Evolutionary conservation across 139 green algal species (phyloP).

Genomic region (Picochlorum sp.): DNA sequence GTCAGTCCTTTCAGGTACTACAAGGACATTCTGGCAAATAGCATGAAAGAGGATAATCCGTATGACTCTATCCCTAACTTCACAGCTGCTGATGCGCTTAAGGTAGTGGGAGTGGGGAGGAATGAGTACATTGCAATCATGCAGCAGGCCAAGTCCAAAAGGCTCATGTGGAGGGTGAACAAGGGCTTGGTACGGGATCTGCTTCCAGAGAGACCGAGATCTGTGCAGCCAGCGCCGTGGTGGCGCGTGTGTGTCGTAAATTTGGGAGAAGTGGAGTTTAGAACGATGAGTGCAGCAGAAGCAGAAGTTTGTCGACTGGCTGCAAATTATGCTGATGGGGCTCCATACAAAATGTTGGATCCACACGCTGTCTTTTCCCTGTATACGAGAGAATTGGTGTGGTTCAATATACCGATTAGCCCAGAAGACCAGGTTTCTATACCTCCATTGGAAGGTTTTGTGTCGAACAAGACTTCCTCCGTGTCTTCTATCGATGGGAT

Average conservation of each 20-base stretch:
- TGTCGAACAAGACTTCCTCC: conserved; percentile 74
- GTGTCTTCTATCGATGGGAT: conserved; percentile 23
- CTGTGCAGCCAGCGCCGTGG: conserved; percentile 15
- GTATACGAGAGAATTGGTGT: conserved; percentile 70
- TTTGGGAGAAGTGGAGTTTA: conserved; percentile 69
- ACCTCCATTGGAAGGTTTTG: conserved; percentile 79
- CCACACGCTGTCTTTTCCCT: conserved; percentile 34
- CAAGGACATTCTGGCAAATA: conserved; percentile 62
- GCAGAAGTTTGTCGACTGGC: conserved; percentile 34
- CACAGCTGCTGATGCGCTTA: conserved; percentile 77
- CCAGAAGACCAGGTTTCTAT: conserved; percentile 73
- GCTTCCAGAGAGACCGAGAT: conserved; percentile 36
- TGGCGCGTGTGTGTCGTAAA: conserved; percentile 71
- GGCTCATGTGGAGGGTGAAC: conserved; percentile 82
- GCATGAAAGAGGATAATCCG: conserved; percentile 69
- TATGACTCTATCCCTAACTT: conserved; percentile 96
- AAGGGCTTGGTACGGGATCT: conserved; percentile 64
- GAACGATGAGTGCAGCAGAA: conserved; percentile 62
- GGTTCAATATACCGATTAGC: conserved; percentile 76
- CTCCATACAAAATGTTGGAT: conserved; percentile 14
- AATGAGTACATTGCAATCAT: conserved; percentile 93
- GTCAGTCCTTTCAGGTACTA: conserved; percentile 87
- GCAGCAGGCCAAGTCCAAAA: conserved; percentile 66
- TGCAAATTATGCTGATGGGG: conserved; percentile 11
- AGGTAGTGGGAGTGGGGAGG: conserved; percentile 72